A percentile compares a stretch with the other conserved stretches of the same genome.
Conservation (phyloP, 1,284 basidiomycete genomes). For the Exobasidium cylindrosporum region DNA sequence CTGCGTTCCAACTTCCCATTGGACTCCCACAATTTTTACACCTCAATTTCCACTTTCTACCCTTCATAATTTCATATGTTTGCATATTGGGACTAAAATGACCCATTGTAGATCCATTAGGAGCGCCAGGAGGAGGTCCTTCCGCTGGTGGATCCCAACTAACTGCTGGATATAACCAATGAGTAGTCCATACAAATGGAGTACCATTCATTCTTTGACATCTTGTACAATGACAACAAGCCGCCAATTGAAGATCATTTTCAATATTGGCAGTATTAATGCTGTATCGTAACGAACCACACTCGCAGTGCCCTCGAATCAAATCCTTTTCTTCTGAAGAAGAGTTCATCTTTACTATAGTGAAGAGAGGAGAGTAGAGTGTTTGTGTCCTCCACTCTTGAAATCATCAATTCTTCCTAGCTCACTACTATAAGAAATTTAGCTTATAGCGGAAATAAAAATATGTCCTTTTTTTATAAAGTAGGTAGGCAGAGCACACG, state of each 20-base stretch:
- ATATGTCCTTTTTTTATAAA: no score
- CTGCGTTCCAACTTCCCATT: constrained; percentile 40
- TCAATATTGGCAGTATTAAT: constrained; percentile 14
- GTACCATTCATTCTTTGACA: constrained; percentile 47
- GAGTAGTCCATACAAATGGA: constrained; percentile 43
- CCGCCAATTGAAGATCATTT: constrained; percentile 28
- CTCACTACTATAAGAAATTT: no score
- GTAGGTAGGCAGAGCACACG: no score
- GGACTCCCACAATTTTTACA: constrained; percentile 44
- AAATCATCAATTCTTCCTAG: no score
- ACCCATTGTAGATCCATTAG: constrained; percentile 13
- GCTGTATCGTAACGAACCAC: constrained; percentile 27
- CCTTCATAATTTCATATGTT: constrained; percentile 31
- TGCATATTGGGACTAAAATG: constrained; percentile 15
- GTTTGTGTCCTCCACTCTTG: no score
- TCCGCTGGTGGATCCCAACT: constrained; percentile 25
- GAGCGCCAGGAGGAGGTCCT: background rate
- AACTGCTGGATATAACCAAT: constrained; percentile 38
- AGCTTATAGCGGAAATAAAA: no score
- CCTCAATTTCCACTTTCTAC: constrained; percentile 41
- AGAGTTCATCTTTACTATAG: no score
- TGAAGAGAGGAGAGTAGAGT: no score
- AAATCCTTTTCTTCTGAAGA: background rate
- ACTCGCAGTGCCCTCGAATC: constrained; percentile 30
- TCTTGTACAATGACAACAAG: constrained; percentile 44